phyloP scores from a whole-genome alignment of 1,139 yeast species.

The Blastobotrys serpentis region DNA sequence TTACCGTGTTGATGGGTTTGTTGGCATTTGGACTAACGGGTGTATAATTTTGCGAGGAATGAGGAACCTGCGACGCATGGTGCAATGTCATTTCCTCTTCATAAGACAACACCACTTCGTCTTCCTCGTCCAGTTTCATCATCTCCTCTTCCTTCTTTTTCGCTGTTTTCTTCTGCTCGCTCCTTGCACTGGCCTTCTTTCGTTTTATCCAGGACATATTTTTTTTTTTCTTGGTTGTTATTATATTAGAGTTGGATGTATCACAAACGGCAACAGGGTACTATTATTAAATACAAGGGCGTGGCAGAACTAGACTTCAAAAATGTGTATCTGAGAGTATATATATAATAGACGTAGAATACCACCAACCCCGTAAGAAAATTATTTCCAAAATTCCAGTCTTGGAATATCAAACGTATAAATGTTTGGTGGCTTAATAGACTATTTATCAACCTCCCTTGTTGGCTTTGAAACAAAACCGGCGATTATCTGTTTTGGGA shows the following conservation, averaged over 20 bases:
- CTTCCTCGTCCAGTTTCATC: constrained; percentile 7
- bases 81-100: constrained; percentile 29
- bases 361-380: too few relatives aligned
- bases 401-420: too few relatives aligned
- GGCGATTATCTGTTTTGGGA: neutral
- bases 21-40: constrained; percentile 11
- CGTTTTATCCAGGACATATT: neutral
- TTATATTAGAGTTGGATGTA: too few relatives aligned
- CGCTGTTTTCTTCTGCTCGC: constrained; percentile 5
- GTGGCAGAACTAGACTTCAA: too few relatives aligned
- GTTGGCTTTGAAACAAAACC: neutral
- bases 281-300: neutral
- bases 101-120: constrained; percentile 28
- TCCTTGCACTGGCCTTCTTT: neutral
- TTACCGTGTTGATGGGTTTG: constrained; percentile 17
- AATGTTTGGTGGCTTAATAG: neutral
- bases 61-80: constrained; percentile 25
- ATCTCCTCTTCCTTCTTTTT: neutral
- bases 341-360: too few relatives aligned
- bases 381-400: too few relatives aligned
- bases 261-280: too few relatives aligned
- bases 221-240: too few relatives aligned
- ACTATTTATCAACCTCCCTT: neutral
- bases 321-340: too few relatives aligned
- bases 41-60: constrained; percentile 21